Base-by-base conservation (phyloP, 495 filamentous ascomycete species). In the Cairneyella variabilis region DNA sequence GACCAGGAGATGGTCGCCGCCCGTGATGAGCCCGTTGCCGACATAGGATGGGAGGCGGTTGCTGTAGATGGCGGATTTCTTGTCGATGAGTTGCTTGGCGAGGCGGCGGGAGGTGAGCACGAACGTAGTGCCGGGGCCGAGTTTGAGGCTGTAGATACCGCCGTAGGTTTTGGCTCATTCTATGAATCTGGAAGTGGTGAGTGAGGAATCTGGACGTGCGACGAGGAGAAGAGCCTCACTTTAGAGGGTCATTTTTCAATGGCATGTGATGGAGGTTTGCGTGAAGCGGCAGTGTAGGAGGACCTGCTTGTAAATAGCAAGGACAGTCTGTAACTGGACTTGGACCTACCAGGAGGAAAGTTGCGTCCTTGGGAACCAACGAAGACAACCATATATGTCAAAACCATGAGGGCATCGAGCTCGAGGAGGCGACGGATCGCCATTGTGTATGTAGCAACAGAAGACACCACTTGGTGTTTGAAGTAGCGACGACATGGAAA, bases 141-240 rank as follows among this genome's bases (percentile, higher is more conserved):
- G 40, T 59, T 76, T 74, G 41, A 79, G 62, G 3, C 62, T 65
- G 54, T 63, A 76, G 26, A 79, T 66, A 10, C 60, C 65, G 16
- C 76, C 76, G 54, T 73, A 77, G 18, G 66, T 34, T 44, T 63
- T 58, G 2, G 71, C 68, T 71, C 74, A 76, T 63, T 75, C 55
- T 27, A 69, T 68, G 60, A 76, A 74, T 51, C 66, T 71, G 30
- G 20, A n/a, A 11, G 6, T 1, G 27, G 47, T 44, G 3, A 50
- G 20, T 37, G 50, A 30, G 6, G 14, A 12, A 2, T 39, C 23
- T 25, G 26, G 26, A 54, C 28, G 14, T 10, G 2, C 17, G 1
- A n/a, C 12, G 9, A 36, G 48, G 27, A 16, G 46, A 38, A 45
- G 42, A 18, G n/a, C n/a, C n/a, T n/a, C 54, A 65, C 64, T 64